Base-by-base conservation (phyloP, 1,284 basidiomycete species). In the Heimioporus retisporus region DNA sequence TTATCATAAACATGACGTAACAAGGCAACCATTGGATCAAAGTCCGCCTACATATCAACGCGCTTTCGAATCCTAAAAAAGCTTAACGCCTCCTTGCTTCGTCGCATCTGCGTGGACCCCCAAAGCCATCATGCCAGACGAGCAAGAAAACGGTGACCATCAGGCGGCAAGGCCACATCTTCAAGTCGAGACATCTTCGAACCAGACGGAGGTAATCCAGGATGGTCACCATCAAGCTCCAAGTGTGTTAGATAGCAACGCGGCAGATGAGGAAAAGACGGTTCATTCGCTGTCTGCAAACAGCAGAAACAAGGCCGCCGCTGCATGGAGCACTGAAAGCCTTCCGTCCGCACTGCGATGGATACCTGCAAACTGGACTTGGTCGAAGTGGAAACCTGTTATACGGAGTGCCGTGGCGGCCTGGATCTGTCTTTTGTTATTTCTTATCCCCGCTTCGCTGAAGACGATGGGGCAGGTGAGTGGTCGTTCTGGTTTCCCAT, bases 371-470 rank as follows among this genome's bases (percentile, higher is more conserved):
- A 91, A 90, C 68, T 86, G 80, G 75, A 86, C 78, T 0, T 90
- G 85, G 85, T 79, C 86, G 10, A 90, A 88, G 69, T 69, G 90
- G 71, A 92, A 93, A 76, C 89, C 91, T 7, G 87, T 86, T 18
- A 78, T 94, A 42, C 87, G 93, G 58, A 87, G 87, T 69, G 86
- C 91, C 4, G 63, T 91, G 55, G 81, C 88, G 1, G 91, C 85
- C 28, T 94, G 92, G 90, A 75, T 92, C 7, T 82, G 86, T 28
- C 75, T 87, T 19, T 72, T 94, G 21, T 75, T 94, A 16, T 88
- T 94, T 72, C 76, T 93, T n/a, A 88, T 93, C 63, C 83, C 85
- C 0, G 72, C 72, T 0, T 81, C 88, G 4, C 81, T 89, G 71
- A 65, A 71, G 3, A 69, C 84, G n/a, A 78, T 94, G 75, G 93